phyloP scores from a whole-genome alignment of 345 rosid species.

The Geranium brycei region DNA sequence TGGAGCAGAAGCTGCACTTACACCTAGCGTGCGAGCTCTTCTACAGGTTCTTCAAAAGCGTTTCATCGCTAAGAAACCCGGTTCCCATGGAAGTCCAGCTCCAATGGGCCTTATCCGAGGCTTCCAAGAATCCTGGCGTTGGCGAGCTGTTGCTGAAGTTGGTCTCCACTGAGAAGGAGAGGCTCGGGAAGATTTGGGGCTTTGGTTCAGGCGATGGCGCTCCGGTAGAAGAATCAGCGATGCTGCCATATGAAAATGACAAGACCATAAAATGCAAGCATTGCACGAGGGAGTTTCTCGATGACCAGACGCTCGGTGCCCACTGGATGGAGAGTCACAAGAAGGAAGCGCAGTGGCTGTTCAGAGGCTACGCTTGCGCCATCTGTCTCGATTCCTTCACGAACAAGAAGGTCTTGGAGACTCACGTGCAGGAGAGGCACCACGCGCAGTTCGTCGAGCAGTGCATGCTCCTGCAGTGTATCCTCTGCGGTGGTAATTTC shows the following conservation, averaged over 20 bases:
- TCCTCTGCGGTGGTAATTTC: conserved; percentile 80
- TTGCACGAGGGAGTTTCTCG: conserved; percentile 38
- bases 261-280: conserved; percentile 46
- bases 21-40: conserved; percentile 95
- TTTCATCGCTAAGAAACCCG: conserved; percentile 75
- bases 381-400: conserved; percentile 91
- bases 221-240: conserved; percentile 30
- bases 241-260: conserved; percentile 30
- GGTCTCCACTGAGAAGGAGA: conserved; percentile 62
- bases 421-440: conserved; percentile 91
- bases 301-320: conserved; percentile 38
- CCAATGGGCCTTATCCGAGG: conserved; percentile 92
- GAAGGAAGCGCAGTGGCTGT: conserved; percentile 73
- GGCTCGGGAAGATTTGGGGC: conserved; percentile 63
- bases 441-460: conserved; percentile 82
- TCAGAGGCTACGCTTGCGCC: conserved; percentile 86
- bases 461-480: conserved; percentile 94
- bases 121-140: conserved; percentile 49
- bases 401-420: conserved; percentile 54
- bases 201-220: conserved; percentile 34
- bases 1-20: conserved; percentile 51
- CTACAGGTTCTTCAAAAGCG: conserved; percentile 84
- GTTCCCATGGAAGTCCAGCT: conserved; percentile 88
- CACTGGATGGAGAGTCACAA: conserved; percentile 68
- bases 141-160: conserved; percentile 66